Evolutionary conservation across 768 basidiomycete species (phyloP), one percentile per base, ranked within the genome.

Genomic region (Suillus decipiens): DNA sequence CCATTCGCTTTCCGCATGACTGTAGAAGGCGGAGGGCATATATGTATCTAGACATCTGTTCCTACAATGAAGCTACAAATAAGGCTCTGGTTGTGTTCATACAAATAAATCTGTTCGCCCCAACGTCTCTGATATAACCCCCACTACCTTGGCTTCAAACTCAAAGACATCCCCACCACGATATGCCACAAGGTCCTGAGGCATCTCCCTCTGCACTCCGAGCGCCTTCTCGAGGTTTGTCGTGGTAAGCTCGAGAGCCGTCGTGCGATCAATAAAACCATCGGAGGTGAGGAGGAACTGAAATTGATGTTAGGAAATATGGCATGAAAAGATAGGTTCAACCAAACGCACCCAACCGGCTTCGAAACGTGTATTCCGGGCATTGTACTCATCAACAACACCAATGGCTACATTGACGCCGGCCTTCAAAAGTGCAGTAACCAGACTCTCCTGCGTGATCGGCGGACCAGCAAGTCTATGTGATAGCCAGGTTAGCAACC

Each of bases 401-500:
- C 87, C 89, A 22, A 91, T 70, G 0, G 80, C 89, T 9, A 89
- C 84, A 22, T 85, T 85, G 3, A 95, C 86, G 7, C 86, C 84
- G 34, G 86, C 80, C 5, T 79, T 72, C 14, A 89, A 73, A 37
- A 95, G 78, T 1, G 75, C 79, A 7, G 80, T 79, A 9, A 89
- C 73, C 0, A 86, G 76, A 1, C 83, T 88, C 6, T 88, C 78
- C 22, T 79, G 74, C 5, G 87, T 81, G 22, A 88, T 71, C 0
- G 93, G 93, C 1, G 88, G 87, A 1, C 93, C 92, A 31, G 90
- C 85, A 45, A 86, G 73, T 71, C 89, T 86, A 60, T 37, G 55
- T 7, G 19, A 9, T 39, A 1, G 17, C 5, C 22, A 39, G 22
- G 31, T 56, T 10, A 56, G 17, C 24, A 19, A 11, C n/a, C 8